phyloP scores from a whole-genome alignment of 257 asterid genomes.

The Leptodermis oblonga region DNA sequence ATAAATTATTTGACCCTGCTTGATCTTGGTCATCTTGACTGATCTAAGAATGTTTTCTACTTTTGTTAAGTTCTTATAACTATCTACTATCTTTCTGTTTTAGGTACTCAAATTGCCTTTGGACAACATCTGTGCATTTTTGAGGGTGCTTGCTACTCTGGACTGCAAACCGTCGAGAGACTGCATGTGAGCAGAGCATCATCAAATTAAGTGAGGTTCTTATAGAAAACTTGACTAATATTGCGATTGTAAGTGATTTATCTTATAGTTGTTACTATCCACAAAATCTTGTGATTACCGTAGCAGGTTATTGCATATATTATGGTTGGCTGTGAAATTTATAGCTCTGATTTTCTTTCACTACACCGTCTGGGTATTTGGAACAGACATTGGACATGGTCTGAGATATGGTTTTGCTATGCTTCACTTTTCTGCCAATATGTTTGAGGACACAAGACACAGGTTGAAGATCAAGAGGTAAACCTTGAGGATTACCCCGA shows the following conservation, averaged over 20 bases:
- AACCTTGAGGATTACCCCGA: too few relatives aligned
- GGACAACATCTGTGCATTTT: conserved; percentile 65
- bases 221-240: conserved; percentile 50
- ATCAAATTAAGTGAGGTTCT: conserved; percentile 51
- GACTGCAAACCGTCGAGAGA: conserved; percentile 62
- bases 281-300: neutral
- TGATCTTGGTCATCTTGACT: neutral
- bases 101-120: conserved; percentile 39
- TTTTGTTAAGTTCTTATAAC: conserved; percentile 1
- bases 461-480: too few relatives aligned
- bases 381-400: too few relatives aligned
- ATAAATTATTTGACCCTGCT: neutral
- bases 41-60: neutral
- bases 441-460: too few relatives aligned
- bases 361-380: too few relatives aligned
- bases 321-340: too few relatives aligned
- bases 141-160: conserved; percentile 59
- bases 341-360: too few relatives aligned
- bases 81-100: conserved; percentile 33
- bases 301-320: neutral
- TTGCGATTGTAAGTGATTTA: conserved; percentile 47
- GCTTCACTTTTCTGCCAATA: too few relatives aligned
- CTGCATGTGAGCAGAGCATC: conserved; percentile 44
- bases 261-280: neutral
- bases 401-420: too few relatives aligned